phyloP scores from a whole-genome alignment of 805 yeast genomes.

The Yarrowia sp. region DNA sequence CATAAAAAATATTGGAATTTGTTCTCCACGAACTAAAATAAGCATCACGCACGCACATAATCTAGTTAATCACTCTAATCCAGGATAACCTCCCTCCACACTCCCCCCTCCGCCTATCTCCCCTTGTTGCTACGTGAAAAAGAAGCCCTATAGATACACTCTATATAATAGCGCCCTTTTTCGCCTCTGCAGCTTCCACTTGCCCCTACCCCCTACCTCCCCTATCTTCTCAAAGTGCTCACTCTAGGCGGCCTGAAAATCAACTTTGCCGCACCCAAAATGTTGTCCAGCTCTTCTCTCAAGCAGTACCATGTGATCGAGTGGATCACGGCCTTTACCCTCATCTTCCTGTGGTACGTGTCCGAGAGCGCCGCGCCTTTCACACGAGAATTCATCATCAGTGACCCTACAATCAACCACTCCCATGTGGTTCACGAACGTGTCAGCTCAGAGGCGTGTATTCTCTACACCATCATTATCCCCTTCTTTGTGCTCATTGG shows the following conservation, averaged over 20 bases:
- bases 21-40: not conserved
- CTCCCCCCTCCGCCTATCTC: not conserved
- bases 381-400: constrained; percentile 35
- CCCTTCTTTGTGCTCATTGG: constrained; percentile 40
- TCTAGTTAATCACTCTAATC: constrained; percentile 28
- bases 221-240: constrained; percentile 23
- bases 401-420: constrained; percentile 38
- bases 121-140: constrained; percentile 22
- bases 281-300: constrained; percentile 33
- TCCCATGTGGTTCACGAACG: constrained; percentile 15
- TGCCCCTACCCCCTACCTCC: not conserved
- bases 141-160: constrained; percentile 15
- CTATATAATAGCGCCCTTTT: constrained; percentile 29
- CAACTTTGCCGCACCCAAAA: constrained; percentile 34
- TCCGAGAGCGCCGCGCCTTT: constrained; percentile 28
- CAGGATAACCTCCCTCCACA: constrained; percentile 31
- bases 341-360: constrained; percentile 29
- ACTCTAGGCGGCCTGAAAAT: constrained; percentile 37
- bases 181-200: constrained; percentile 1
- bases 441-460: constrained; percentile 25
- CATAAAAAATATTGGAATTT: not conserved
- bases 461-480: constrained; percentile 32
- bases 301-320: constrained; percentile 36
- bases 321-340: constrained; percentile 22
- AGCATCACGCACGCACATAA: constrained; percentile 24